Percentiles rank a stretch among this genome's conserved stretches.
Evolutionary conservation across 2,329 filamentous ascomycete species (phyloP).

Genomic region (Plectosphaerella cucumerina): DNA sequence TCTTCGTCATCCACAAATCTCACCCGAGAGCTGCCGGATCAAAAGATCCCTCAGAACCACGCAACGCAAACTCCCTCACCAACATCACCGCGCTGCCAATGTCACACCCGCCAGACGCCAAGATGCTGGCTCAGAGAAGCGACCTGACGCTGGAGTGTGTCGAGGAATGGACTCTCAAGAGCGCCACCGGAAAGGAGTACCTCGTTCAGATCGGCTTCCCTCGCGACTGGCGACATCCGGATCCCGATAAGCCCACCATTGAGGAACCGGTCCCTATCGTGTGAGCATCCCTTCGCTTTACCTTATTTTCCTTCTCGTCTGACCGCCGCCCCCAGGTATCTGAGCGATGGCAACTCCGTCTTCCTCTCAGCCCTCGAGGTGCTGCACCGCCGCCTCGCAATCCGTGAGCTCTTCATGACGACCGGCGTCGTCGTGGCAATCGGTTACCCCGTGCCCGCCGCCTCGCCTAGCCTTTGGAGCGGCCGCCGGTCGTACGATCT

Average conservation of each 20-base stretch:
- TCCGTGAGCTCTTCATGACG: constrained; percentile 19
- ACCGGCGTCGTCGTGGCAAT: constrained; percentile 25
- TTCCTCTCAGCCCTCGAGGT: constrained; percentile 26
- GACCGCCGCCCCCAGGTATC: constrained; percentile 16
- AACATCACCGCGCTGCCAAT: neutral
- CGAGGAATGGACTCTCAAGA: constrained; percentile 2
- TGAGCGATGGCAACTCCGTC: constrained; percentile 29
- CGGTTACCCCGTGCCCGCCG: constrained; percentile 20
- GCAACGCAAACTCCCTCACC: neutral
- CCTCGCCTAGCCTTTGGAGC: constrained; percentile 20
- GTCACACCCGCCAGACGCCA: neutral
- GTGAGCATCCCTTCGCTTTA: constrained; percentile 13
- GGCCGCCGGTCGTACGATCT: constrained; percentile 23
- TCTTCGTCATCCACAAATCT: neutral
- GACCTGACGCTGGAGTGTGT: neutral
- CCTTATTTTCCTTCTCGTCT: neutral
- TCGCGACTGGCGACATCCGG: constrained; percentile 18
- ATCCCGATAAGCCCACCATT: constrained; percentile 11
- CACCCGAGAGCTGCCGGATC: too few species aligned
- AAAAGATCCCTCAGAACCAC: neutral
- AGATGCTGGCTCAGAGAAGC: neutral
- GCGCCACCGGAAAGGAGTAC: constrained; percentile 14
- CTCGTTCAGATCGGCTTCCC: constrained; percentile 25
- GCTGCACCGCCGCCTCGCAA: constrained; percentile 9
- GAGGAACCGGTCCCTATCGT: constrained; percentile 13